Evolutionary conservation across 164 flowering plant species (phyloP).

Genomic region (Macadamia integrifolia): DNA sequence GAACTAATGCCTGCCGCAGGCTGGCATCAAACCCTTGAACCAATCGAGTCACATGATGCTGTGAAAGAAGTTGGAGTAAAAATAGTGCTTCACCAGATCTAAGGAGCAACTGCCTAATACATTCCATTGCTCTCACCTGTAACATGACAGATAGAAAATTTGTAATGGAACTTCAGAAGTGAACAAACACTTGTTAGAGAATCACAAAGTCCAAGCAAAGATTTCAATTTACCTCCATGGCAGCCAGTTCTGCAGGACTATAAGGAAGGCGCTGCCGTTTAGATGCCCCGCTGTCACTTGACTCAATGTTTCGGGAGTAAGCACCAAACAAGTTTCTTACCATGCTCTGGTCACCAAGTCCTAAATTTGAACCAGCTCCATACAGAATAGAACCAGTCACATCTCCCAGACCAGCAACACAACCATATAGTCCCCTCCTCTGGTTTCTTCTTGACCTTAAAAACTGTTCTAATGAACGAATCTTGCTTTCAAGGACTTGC

Average conservation of each 20-base stretch:
- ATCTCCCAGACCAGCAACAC: slow-evolving; percentile 91
- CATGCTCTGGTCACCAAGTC: slow-evolving; percentile 59
- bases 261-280: slow-evolving; percentile 87
- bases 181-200: not conserved
- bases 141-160: slow-evolving; percentile 7
- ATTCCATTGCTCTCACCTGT: slow-evolving; percentile 97
- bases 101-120: slow-evolving; percentile 84
- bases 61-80: slow-evolving; percentile 82
- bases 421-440: slow-evolving; percentile 90
- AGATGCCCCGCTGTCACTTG: slow-evolving; percentile 45
- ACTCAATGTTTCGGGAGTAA: slow-evolving; percentile 51
- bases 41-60: slow-evolving; percentile 78
- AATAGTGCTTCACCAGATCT: slow-evolving; percentile 90
- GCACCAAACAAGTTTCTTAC: slow-evolving; percentile 72
- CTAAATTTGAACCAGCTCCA: slow-evolving; percentile 54
- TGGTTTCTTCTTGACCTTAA: slow-evolving; percentile 83
- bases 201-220: slow-evolving; percentile 1
- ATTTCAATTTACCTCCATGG: slow-evolving; percentile 74
- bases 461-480: slow-evolving; percentile 84
- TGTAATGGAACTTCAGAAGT: not conserved
- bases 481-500: slow-evolving; percentile 84
- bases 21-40: slow-evolving; percentile 65
- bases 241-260: slow-evolving; percentile 88
- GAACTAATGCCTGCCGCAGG: slow-evolving; percentile 44
- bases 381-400: slow-evolving; percentile 81